These are phyloP conservation scores for Mycena kentingensis DNA, from an alignment of 768 basidiomycete species.

Conservation along the genomic window DNA sequence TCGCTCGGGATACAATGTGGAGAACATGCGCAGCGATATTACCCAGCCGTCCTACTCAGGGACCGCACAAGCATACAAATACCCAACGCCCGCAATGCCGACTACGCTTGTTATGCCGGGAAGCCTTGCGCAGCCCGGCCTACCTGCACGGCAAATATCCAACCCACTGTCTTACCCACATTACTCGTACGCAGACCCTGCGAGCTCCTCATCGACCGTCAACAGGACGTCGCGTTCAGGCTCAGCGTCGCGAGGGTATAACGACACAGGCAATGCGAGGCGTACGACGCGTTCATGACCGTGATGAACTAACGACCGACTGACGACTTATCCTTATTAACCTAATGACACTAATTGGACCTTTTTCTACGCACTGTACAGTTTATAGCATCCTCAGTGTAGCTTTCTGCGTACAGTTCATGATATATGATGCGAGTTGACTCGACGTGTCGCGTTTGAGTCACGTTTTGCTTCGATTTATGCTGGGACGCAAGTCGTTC, in stretches of 20 bases:
- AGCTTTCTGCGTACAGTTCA: conserved; percentile 4
- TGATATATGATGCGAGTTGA: conserved; percentile 1
- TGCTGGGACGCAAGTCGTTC: conserved; percentile 17
- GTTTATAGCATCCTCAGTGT: conserved; percentile 8
- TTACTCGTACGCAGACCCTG: no score
- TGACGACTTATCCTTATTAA: conserved; percentile 15
- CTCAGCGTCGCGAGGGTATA: background rate
- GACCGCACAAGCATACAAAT: conserved; percentile 10
- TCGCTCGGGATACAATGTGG: conserved; percentile 11
- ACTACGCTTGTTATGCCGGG: background rate
- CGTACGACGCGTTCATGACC: conserved; percentile 6
- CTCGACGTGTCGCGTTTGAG: no score
- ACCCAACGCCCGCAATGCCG: conserved; percentile 15
- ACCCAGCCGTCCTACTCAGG: conserved; percentile 20
- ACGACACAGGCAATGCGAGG: background rate
- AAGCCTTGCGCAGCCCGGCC: background rate
- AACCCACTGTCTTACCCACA: background rate
- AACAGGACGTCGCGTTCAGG: background rate
- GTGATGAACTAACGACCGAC: conserved; percentile 11
- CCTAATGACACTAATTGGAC: no score
- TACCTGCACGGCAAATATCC: background rate
- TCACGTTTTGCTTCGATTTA: no score
- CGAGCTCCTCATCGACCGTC: background rate
- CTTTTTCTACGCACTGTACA: conserved; percentile 6
- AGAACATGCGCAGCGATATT: conserved; percentile 20